Evolutionary conservation across 225 moss, liverwort and hornwort species (phyloP), one percentile per base, ranked within the genome.

Genomic region (Thuidium tamariscinum): DNA sequence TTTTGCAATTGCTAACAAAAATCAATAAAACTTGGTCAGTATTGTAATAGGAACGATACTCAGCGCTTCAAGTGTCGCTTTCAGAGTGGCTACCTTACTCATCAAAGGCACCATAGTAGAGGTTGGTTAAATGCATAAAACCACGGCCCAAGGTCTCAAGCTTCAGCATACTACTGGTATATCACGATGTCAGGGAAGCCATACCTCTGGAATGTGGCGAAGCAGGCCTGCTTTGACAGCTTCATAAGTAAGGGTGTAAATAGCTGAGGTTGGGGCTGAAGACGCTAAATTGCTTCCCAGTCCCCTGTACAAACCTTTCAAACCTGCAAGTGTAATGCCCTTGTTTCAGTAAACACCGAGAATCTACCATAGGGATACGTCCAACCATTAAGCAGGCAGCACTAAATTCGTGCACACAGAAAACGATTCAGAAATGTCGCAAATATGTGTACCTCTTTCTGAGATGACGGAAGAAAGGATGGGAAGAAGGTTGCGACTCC

Each of bases 281-380:
- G 93, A 94, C 18, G 93, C 88, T 41, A 94, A 49, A 86, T 94
- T 94, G 82, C 92, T 94, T 71, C 93, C 93, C 74, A 94, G 80
- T 80, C 92, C 93, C 62, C 93, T 87, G 85, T 94, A 94, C 89
- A 94, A 88, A 79, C 93, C 93, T 91, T 90, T 91, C 74, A 94
- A 81, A 87, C 93, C 93, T 94, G 91, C 81, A 87, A 81, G 21
- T 49, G 39, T 86, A 55, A 83, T 44, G 37, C 49, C 62, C 85
- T 74, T 64, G 26, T 81, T 54, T 77, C 57, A 20, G 54, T 77
- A 77, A 87, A 66, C 67, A 83, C 11, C 16, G 20, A 39, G 42
- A 66, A 87, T 83, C n/a, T 21, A 46, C 46, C 21, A 52, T 29
- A 37, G 48, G 37, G 27, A 56, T 56, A 72, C 30, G 54, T 46